Conservation (phyloP, 192 early-diverging fungal genomes). For the Coemansia sp. region DNA sequence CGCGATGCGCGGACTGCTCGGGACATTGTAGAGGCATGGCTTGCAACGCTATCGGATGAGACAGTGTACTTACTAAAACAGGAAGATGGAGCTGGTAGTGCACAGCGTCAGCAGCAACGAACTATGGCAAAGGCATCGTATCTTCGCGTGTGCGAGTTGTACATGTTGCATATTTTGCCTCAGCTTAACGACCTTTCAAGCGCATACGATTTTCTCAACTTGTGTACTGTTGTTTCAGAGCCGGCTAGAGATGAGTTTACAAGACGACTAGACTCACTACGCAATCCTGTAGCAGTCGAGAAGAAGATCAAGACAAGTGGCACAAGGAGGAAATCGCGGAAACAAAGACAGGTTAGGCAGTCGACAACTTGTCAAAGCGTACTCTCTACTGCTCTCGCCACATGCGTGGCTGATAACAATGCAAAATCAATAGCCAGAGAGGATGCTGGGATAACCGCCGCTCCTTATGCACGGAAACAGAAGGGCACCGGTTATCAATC, state of each 20-base stretch:
- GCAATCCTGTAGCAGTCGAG: slow-evolving; percentile 23
- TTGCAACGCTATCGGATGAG: slow-evolving; percentile 45
- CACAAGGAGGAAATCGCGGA: slow-evolving; percentile 17
- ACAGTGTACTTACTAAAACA: slow-evolving; percentile 28
- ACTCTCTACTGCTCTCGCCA: not conserved
- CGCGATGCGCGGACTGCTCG: slow-evolving; percentile 47
- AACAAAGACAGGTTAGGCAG: not conserved
- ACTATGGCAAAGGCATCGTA: slow-evolving; percentile 50
- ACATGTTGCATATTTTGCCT: slow-evolving; percentile 48
- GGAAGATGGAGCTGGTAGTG: not conserved
- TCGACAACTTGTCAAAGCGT: not conserved
- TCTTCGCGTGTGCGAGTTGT: slow-evolving; percentile 51
- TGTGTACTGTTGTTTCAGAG: slow-evolving; percentile 15
- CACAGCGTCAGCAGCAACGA: slow-evolving; percentile 20
- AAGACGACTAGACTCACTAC: slow-evolving; percentile 37
- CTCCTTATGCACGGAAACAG: not conserved
- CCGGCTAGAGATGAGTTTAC: slow-evolving; percentile 28
- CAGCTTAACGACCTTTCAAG: slow-evolving; percentile 40
- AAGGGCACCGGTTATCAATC: not conserved
- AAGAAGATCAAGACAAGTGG: slow-evolving; percentile 5
- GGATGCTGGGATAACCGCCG: not conserved
- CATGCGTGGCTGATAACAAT: not conserved
- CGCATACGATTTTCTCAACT: slow-evolving; percentile 35
- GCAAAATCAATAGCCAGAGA: not conserved
- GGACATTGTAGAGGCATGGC: slow-evolving; percentile 51